Base-by-base conservation (phyloP, 306 rosid species). In the Rosa persica region DNA sequence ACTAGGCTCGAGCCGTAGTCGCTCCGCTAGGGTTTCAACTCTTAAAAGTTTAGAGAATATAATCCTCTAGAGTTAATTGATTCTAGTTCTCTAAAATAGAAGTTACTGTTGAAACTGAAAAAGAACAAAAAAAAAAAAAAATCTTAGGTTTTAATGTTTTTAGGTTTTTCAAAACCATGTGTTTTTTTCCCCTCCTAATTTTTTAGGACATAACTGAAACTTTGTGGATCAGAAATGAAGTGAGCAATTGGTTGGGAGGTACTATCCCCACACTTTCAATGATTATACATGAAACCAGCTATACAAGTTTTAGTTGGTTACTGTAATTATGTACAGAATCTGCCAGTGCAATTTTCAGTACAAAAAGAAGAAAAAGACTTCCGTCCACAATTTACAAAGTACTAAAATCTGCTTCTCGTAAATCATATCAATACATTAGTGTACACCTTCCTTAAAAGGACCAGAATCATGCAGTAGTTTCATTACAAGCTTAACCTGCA, bases 391-490 rank as follows among this genome's bases (percentile, higher is more conserved):
- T 54, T 22, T 22, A 39, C 67, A 55, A 12, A 22, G 23, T n/a
- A 57, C 23, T 11, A 54, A 57, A 40, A 74, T 57, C 25, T 58
- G 40, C 54, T 74, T 40, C 54, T 23, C 42, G 22, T 15, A 74
- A 58, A 23, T 3, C 8, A 17, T 54, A 27, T 44, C 81, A 54
- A 69, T 68, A 40, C 7, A 22, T 78, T 78, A 85, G 25, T 76
- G 38, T 60, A 81, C 12, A 40, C 86, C 91, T 81, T 90, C 97
- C 82, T 92, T 94, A 20, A 92, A 90, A 60, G 98, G 98, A 44
- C 98, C 91, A 36, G 97, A 90, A 6, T 94, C 97, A 52, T 82
- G 90, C 76, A 92, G 34, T 40, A 94, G 87, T 84, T 92, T 86
- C 68, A 81, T 89, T 8, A 90, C 97, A 39, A 85, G 88, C 88